Percentiles rank a stretch among this genome's conserved stretches.
These are phyloP conservation scores for Pleurozium schreberi DNA, from an alignment of 225 moss, liverwort and hornwort genomes.

Conservation along the genomic window DNA sequence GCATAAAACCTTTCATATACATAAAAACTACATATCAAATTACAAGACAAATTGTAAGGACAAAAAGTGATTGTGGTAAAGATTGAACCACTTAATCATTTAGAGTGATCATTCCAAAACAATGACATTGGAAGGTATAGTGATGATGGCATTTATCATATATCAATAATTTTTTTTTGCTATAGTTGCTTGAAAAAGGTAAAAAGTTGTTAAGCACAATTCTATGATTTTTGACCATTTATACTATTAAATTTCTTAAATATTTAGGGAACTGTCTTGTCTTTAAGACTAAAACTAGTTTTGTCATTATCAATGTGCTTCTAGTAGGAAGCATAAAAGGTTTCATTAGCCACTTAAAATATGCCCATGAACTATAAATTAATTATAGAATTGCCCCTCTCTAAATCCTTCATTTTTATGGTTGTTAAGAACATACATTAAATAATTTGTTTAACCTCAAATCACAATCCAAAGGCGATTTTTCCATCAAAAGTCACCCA, in stretches of 20 bases:
- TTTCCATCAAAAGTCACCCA: no score
- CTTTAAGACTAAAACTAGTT: background rate
- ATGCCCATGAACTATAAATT: fast-evolving
- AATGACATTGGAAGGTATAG: no score
- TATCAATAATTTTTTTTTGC: background rate
- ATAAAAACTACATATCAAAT: fast-evolving
- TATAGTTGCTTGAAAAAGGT: background rate
- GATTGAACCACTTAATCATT: background rate
- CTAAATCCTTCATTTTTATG: background rate
- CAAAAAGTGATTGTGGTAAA: background rate
- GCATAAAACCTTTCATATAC: fast-evolving
- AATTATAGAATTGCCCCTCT: no score
- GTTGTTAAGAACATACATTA: background rate
- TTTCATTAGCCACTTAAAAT: background rate
- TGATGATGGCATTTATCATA: no score
- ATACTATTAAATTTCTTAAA: background rate
- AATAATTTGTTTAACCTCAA: background rate
- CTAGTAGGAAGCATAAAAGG: background rate
- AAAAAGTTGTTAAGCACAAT: background rate
- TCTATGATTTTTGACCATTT: background rate
- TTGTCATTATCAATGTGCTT: background rate
- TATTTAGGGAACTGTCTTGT: background rate
- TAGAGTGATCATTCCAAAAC: background rate
- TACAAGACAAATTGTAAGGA: background rate
- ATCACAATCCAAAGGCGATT: no score